phyloP scores from a whole-genome alignment of 371 early-diverging fungal species.

The Rhizopus microsporus region DNA sequence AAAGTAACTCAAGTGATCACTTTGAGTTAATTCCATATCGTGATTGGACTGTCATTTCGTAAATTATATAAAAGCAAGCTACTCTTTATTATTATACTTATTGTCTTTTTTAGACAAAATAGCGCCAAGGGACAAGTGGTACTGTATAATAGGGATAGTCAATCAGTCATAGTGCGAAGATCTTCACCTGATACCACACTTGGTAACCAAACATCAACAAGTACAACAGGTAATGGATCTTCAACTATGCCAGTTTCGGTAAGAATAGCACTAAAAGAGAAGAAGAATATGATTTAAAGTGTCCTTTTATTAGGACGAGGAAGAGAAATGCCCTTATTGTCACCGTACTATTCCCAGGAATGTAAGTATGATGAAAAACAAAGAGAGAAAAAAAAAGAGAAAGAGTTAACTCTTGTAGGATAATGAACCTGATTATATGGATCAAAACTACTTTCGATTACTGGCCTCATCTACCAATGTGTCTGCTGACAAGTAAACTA shows the following conservation, averaged over 20 bases:
- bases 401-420: conserved; percentile 6
- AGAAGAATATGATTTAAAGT: not conserved
- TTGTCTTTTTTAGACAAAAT: conserved; percentile 33
- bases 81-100: conserved; percentile 6
- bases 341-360: conserved; percentile 31
- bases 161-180: conserved; percentile 40
- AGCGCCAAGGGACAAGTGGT: conserved; percentile 48
- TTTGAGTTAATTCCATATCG: conserved; percentile 53
- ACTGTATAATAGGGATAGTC: conserved; percentile 46
- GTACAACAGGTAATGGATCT: not conserved
- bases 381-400: not conserved
- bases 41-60: conserved; percentile 61
- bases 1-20: conserved; percentile 12
- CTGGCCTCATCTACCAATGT: conserved; percentile 38
- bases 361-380: conserved; percentile 1
- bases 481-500: conserved; percentile 39
- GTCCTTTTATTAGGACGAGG: not conserved
- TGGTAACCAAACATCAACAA: not conserved
- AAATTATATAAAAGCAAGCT: conserved; percentile 12
- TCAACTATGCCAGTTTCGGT: not conserved
- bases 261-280: not conserved
- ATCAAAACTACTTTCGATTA: conserved; percentile 67
- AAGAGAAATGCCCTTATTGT: conserved; percentile 38
- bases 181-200: conserved; percentile 20
- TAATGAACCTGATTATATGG: conserved; percentile 54